phyloP scores from a whole-genome alignment of 352 stramenopile genomes.

The Phytopythium montanum region DNA sequence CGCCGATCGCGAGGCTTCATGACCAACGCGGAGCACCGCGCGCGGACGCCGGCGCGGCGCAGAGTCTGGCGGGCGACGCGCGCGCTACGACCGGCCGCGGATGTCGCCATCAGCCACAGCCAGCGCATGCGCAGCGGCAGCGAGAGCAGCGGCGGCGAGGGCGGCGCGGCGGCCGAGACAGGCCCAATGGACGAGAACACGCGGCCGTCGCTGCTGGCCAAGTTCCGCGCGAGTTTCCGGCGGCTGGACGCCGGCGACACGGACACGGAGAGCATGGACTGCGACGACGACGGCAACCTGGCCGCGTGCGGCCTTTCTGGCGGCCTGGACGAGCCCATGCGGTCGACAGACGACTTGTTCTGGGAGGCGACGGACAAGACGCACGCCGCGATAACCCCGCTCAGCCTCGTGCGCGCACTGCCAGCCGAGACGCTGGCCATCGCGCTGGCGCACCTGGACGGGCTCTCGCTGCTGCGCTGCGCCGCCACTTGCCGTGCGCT shows the following conservation, averaged over 20 bases:
- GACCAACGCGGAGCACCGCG: neutral
- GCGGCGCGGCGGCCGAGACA: neutral
- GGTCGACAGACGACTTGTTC: neutral
- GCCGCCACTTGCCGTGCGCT: constrained; percentile 41
- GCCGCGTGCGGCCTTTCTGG: too few relatives aligned
- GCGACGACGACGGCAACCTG: constrained; percentile 10
- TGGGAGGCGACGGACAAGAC: constrained; percentile 3
- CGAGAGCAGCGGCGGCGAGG: neutral
- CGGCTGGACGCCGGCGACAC: constrained; percentile 25
- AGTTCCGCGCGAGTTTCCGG: constrained; percentile 25
- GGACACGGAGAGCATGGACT: constrained; percentile 27
- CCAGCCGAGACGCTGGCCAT: constrained; percentile 52
- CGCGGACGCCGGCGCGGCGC: neutral
- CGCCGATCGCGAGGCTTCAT: neutral
- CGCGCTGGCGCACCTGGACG: constrained; percentile 47
- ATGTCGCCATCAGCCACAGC: neutral
- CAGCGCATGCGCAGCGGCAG: neutral
- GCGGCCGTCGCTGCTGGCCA: constrained; percentile 17
- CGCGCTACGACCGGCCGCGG: neutral
- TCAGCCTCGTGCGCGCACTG: constrained; percentile 35
- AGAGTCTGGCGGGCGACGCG: neutral
- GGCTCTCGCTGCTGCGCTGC: constrained; percentile 47
- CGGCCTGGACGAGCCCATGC: constrained; percentile 6
- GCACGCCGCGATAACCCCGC: constrained; percentile 7
- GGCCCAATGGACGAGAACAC: neutral